phyloP scores from a whole-genome alignment of 345 rosid genomes.

The Salix exigua region DNA sequence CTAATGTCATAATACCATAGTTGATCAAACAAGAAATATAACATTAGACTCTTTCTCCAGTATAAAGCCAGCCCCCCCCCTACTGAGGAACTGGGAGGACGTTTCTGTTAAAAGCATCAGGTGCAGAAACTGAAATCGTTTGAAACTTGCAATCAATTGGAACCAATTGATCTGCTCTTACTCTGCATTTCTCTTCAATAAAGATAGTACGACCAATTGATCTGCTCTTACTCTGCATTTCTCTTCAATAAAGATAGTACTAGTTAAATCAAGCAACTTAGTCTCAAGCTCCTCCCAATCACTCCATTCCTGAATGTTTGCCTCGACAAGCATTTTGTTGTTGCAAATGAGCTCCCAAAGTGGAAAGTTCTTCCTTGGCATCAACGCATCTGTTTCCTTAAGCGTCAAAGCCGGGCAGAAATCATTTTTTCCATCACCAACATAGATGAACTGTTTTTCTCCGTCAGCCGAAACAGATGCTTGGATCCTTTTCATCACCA shows the following conservation, averaged over 20 bases:
- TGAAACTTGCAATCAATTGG: slow-evolving; percentile 5
- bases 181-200: background rate
- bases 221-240: background rate
- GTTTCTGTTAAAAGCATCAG: background rate
- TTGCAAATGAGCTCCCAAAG: slow-evolving; percentile 14
- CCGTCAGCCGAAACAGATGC: background rate
- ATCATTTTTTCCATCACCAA: slow-evolving; percentile 23
- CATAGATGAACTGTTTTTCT: slow-evolving; percentile 10
- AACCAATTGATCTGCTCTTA: background rate
- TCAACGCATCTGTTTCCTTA: slow-evolving; percentile 9
- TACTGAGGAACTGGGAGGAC: slow-evolving; percentile 5
- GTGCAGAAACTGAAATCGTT: background rate
- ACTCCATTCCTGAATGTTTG: slow-evolving; percentile 19
- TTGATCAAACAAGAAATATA: no score
- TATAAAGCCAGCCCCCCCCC: no score
- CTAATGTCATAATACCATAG: no score
- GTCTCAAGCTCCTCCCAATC: slow-evolving; percentile 16
- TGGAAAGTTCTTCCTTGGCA: slow-evolving; percentile 29
- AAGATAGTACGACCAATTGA: background rate
- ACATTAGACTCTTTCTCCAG: no score
- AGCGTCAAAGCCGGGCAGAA: slow-evolving; percentile 23
- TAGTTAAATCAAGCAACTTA: slow-evolving; percentile 5
- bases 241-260: background rate
- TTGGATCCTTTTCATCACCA: slow-evolving; percentile 26
- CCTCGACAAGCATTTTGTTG: slow-evolving; percentile 16